These are phyloP conservation scores for Ophiostoma sp. DNA, from an alignment of 2,329 filamentous ascomycete genomes.

Conservation along the genomic window DNA sequence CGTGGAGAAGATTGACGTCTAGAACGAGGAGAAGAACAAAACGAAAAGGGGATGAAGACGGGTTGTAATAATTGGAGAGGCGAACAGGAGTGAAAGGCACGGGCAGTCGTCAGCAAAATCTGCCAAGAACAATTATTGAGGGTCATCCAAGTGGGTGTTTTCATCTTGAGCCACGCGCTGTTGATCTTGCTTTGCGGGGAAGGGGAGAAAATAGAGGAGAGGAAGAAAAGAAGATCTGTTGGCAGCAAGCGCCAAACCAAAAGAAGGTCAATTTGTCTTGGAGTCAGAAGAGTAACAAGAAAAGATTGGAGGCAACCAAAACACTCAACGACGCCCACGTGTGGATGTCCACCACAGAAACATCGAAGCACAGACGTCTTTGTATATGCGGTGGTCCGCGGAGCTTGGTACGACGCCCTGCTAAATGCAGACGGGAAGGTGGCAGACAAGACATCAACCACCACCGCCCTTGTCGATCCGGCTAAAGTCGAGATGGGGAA, in stretches of 20 bases:
- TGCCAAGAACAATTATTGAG: not conserved
- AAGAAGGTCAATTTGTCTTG: not conserved
- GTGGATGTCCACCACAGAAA: not conserved
- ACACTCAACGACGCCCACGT: not conserved
- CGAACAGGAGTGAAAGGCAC: not conserved
- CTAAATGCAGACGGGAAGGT: not conserved
- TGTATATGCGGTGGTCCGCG: not conserved
- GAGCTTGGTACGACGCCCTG: not conserved
- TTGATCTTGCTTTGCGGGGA: constrained; percentile 17
- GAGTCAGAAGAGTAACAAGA: not conserved
- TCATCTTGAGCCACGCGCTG: constrained; percentile 7
- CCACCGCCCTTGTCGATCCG: not conserved
- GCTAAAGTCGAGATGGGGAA: constrained; percentile 21
- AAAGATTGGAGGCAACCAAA: not conserved
- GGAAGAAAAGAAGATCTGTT: not conserved
- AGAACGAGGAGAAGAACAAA: constrained; percentile 4
- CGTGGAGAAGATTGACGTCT: constrained; percentile 8
- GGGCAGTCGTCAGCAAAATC: not conserved
- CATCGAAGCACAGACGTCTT: not conserved
- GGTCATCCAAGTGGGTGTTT: constrained; percentile 2
- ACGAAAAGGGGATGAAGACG: not conserved
- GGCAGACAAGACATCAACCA: not conserved
- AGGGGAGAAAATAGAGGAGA: not conserved
- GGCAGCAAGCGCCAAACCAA: constrained; percentile 16
- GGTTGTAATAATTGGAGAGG: not conserved